Evolutionary conservation across 345 rosid species (phyloP), one percentile per base, ranked within the genome.

Genomic region (Reutealis trisperma): DNA sequence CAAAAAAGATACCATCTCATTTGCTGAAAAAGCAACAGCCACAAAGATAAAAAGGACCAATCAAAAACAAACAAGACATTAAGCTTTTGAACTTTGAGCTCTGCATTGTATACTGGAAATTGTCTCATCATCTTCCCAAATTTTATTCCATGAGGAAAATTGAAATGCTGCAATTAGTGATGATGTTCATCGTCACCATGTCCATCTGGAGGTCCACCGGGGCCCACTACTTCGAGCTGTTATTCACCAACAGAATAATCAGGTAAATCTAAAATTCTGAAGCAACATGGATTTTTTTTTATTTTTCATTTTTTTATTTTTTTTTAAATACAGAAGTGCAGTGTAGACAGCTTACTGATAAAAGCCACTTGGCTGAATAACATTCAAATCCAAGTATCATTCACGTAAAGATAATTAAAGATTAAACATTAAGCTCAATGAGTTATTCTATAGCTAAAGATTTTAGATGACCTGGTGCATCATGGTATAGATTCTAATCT

Each of bases 211-310:
- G 90, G 88, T 75, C 94, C 97, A 71, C 97, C 98, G 6, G 97
- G 95, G 44, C 98, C 97, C 67, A 90, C 94, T 72, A 94, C 97
- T 84, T 93, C 94, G 79, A 96, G 91, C 97, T 91, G 89, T 67
- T 73, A 78, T 67, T 74, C 58, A 79, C 62, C 32, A 66, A 32
- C 60, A 60, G 16, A 63, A 42, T 2, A n/a, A 75, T 78, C 34
- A 80, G 78, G 42, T 77, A 68, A 77, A 49, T 61, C 49, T n/a
- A 24, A 5, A 57, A 30, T 22, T 62, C 42, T 18, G n/a, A 24
- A 78, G 61, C 73, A 70, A 58, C 15, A 18, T 34, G 27, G 22
- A 41, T 3, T 9, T 6, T 24, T 3, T 32, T 32, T 32, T 32
- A 1, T 3, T 3, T 34, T 34, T 34, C 4, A n/a, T n/a, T n/a